Conservation (phyloP, 192 early-diverging fungal genomes). For the Lobosporangium transversale region DNA sequence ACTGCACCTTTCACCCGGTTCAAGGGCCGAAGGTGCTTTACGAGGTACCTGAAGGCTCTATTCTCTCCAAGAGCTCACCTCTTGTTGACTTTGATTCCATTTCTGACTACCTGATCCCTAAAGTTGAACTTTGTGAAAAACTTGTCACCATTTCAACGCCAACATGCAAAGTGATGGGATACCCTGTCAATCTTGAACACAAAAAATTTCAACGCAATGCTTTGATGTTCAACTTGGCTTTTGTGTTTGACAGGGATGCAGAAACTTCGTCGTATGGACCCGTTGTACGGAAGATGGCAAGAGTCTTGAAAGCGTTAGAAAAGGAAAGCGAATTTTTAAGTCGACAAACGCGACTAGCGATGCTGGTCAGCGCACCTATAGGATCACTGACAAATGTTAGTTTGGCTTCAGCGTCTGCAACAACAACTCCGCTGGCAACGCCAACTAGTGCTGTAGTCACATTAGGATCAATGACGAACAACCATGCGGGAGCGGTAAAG, state of each 20-base stretch:
- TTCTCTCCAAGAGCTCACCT: slow-evolving; percentile 57
- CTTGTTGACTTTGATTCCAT: slow-evolving; percentile 82
- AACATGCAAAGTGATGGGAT: slow-evolving; percentile 78
- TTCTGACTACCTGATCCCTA: slow-evolving; percentile 87
- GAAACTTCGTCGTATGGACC: slow-evolving; percentile 87
- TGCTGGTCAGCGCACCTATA: slow-evolving; percentile 7
- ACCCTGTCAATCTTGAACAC: slow-evolving; percentile 78
- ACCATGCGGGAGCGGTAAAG: not conserved
- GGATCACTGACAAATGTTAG: not conserved
- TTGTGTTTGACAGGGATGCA: slow-evolving; percentile 90
- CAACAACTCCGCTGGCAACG: not conserved
- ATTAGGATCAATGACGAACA: not conserved
- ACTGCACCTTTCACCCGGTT: slow-evolving; percentile 78
- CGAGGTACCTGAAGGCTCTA: slow-evolving; percentile 81
- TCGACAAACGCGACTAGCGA: slow-evolving; percentile 23
- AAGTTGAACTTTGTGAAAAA: slow-evolving; percentile 75
- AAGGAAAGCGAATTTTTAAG: slow-evolving; percentile 57
- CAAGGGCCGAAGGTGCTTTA: slow-evolving; percentile 81
- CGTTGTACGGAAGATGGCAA: slow-evolving; percentile 87
- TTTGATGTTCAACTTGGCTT: slow-evolving; percentile 93
- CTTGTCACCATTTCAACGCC: slow-evolving; percentile 79
- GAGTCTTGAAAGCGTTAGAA: slow-evolving; percentile 84
- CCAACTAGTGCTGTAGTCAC: not conserved
- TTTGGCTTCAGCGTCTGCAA: not conserved
- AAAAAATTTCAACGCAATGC: slow-evolving; percentile 81